phyloP scores from a whole-genome alignment of 2,329 filamentous ascomycete species.

The Leptosphaerulina australis region DNA sequence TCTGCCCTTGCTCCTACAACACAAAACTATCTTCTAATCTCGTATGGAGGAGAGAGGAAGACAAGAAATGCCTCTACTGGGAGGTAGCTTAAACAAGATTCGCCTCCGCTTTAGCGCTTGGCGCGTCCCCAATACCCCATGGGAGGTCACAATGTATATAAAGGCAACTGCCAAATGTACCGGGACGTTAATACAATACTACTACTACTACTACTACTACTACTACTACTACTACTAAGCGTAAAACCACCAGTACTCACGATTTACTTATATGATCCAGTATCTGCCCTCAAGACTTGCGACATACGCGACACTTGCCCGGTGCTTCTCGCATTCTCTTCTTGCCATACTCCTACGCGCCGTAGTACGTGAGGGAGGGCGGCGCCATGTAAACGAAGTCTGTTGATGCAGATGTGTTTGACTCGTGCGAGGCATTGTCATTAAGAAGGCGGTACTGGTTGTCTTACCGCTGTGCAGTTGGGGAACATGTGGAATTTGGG shows the following conservation, averaged over 20 bases:
- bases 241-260: constrained; percentile 40
- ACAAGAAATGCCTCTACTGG: too few species aligned
- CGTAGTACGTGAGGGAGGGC: constrained; percentile 58
- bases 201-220: too few species aligned
- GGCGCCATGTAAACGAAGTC: constrained; percentile 59
- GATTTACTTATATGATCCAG: constrained; percentile 56
- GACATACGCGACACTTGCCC: constrained; percentile 51
- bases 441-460: constrained; percentile 53
- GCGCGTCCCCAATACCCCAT: too few species aligned
- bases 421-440: constrained; percentile 56
- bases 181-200: too few species aligned
- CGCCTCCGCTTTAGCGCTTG: too few species aligned
- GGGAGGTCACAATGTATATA: too few species aligned
- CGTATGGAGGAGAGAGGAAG: too few species aligned
- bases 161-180: too few species aligned
- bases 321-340: constrained; percentile 47
- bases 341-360: constrained; percentile 47
- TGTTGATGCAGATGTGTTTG: constrained; percentile 54
- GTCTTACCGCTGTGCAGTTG: constrained; percentile 51
- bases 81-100: too few species aligned
- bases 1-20: too few species aligned
- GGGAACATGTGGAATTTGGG: constrained; percentile 36
- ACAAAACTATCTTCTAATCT: too few species aligned
- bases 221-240: too few species aligned
- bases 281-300: constrained; percentile 44